Evolutionary conservation across 306 rosid genomes (phyloP), one percentile per base, ranked within the genome.

Genomic region (Prinsepia uniflora): DNA sequence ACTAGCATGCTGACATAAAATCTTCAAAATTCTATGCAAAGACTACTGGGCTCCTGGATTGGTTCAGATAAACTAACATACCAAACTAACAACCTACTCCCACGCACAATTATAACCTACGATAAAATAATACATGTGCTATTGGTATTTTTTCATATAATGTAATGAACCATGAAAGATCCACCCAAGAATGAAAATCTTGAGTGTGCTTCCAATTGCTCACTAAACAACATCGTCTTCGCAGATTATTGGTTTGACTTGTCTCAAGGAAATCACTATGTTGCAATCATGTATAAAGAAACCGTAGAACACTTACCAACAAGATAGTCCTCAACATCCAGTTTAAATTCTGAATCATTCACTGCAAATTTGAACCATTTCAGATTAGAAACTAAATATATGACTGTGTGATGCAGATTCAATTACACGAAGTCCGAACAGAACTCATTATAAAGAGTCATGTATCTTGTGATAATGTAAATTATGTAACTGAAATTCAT

Each of bases 241-340:
- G 9, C 42, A 44, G 20, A 44, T 22, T 20, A 53, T 22, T 15
- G 47, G 39, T n/a, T 10, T 10, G 36, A 18, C 48, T 67, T 30
- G 58, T 65, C 22, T 24, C 60, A 43, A 15, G 34, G 15, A 14
- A 64, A 76, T 67, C 64, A 71, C 50, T 36, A 24, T 10, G 10
- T 19, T 57, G 80, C 70, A 74, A 65, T n/a, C 17, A 34, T 42
- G 63, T 17, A 63, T 13, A 41, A 7, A 68, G 59, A 77, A 68
- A 63, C 43, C n/a, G 24, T 42, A 61, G 62, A 54, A 71, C 68
- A 76, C 97, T 85, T 71, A 90, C 97, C 97, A 67, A 84, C 41
- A 57, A 94, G 90, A 80, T 94, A 94, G 82, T 94, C 98, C 79
- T 94, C 98, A 72, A 90, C 36, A 71, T 94, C 98, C 72, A 94